phyloP scores from a whole-genome alignment of 768 basidiomycete genomes.

The Xerocomus spinulosus region DNA sequence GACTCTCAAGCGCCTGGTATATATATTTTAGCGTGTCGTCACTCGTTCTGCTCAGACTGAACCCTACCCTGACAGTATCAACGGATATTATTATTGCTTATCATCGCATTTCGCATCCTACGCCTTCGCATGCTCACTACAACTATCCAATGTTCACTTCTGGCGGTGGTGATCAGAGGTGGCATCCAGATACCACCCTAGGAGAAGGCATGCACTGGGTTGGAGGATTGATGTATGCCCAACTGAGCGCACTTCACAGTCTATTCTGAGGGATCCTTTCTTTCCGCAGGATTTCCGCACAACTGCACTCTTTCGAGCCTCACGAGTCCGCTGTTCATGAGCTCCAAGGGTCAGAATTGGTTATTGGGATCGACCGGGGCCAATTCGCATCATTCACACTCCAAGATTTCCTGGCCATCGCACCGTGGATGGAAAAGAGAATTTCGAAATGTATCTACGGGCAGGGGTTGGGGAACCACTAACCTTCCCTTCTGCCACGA shows the following conservation, averaged over 20 bases:
- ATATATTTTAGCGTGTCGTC: too few relatives aligned
- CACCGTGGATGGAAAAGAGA: conserved; percentile 73
- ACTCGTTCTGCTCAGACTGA: too few relatives aligned
- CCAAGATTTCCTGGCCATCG: conserved; percentile 64
- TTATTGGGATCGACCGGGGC: conserved; percentile 43
- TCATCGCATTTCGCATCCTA: conserved; percentile 48
- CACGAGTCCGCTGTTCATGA: conserved; percentile 35
- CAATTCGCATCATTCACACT: conserved; percentile 70
- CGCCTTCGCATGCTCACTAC: conserved; percentile 49
- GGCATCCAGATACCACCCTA: conserved; percentile 50
- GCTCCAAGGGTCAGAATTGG: conserved; percentile 47
- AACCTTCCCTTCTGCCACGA: neutral
- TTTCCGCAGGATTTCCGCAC: conserved; percentile 54
- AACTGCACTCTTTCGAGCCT: conserved; percentile 46
- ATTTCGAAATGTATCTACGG: conserved; percentile 65
- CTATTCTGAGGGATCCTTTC: conserved; percentile 5
- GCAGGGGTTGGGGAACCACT: conserved; percentile 58
- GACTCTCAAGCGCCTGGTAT: conserved; percentile 2
- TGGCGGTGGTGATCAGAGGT: conserved; percentile 63
- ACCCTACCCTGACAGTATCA: neutral
- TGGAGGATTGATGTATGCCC: conserved; percentile 59
- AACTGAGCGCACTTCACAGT: neutral
- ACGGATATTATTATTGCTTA: conserved; percentile 25
- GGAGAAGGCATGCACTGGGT: conserved; percentile 69
- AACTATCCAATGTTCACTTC: conserved; percentile 74